A percentile compares a stretch with the other conserved stretches of the same genome.
Conservation (phyloP, 257 asterid species). For the Coffea eugenioides region DNA sequence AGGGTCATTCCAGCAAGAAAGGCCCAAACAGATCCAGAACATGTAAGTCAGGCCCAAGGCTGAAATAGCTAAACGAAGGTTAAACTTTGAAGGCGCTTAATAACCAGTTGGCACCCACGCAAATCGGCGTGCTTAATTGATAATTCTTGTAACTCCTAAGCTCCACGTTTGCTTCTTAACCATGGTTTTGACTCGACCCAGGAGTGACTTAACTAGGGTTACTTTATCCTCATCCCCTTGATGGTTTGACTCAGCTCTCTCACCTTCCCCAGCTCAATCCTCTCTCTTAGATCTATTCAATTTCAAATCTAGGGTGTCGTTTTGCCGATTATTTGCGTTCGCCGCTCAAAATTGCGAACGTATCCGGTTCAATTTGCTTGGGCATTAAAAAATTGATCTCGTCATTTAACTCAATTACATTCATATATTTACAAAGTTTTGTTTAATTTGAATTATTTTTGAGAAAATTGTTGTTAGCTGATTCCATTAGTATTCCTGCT, state of each 20-base stretch:
- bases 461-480: neutral
- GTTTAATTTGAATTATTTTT: neutral
- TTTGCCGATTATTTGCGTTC: neutral
- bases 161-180: conserved; percentile 19
- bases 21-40: no score
- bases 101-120: no score
- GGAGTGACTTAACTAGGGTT: conserved; percentile 39
- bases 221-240: conserved; percentile 24
- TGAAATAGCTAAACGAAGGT: no score
- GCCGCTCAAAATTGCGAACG: neutral
- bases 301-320: conserved; percentile 8
- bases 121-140: no score
- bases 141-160: neutral
- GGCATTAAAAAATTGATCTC: neutral
- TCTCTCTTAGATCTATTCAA: conserved; percentile 26
- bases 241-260: neutral
- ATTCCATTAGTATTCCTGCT: neutral
- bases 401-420: no score
- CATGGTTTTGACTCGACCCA: conserved; percentile 11
- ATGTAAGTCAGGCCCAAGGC: neutral
- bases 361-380: neutral
- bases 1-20: no score
- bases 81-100: no score
- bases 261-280: conserved; percentile 19
- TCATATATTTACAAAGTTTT: no score